These are phyloP conservation scores for Aspergillus sp. DNA, from an alignment of 2,329 filamentous ascomycete species.

Conservation along the genomic window DNA sequence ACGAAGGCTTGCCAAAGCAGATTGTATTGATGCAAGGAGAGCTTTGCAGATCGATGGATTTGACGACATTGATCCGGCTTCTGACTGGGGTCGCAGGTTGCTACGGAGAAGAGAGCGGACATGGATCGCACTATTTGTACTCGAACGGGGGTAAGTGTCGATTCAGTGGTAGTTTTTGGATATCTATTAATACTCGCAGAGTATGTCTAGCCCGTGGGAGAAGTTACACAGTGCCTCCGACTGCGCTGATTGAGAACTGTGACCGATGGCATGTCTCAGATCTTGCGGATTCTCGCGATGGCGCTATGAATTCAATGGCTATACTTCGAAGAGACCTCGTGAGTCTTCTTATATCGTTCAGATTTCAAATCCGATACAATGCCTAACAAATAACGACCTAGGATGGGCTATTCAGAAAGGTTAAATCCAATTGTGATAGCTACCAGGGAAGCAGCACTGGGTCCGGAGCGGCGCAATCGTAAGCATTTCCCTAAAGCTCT, in stretches of 20 bases:
- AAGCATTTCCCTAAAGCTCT: constrained; percentile 1
- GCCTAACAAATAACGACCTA: constrained; percentile 14
- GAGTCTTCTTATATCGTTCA: constrained; percentile 21
- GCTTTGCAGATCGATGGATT: constrained; percentile 70
- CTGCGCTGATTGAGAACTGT: constrained; percentile 64
- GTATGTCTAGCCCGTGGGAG: constrained; percentile 70
- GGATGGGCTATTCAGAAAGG: constrained; percentile 34
- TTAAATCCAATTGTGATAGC: constrained; percentile 39
- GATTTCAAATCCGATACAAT: background rate
- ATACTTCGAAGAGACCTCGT: constrained; percentile 68
- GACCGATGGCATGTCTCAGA: constrained; percentile 67
- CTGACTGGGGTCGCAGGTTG: constrained; percentile 61
- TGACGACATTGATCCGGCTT: constrained; percentile 59
- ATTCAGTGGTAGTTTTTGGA: background rate
- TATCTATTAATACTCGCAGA: constrained; percentile 29
- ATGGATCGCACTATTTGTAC: constrained; percentile 71
- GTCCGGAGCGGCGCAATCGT: constrained; percentile 34
- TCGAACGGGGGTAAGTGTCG: constrained; percentile 61
- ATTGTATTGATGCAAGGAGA: constrained; percentile 67
- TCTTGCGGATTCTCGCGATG: constrained; percentile 66
- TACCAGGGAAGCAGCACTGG: constrained; percentile 33
- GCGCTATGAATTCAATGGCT: constrained; percentile 70
- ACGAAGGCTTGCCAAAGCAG: constrained; percentile 58
- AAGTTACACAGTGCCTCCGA: constrained; percentile 67
- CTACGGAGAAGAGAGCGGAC: constrained; percentile 66